Evolutionary conservation across 2,329 filamentous ascomycete genomes (phyloP).

Genomic region (Fusarium xyrophilum): DNA sequence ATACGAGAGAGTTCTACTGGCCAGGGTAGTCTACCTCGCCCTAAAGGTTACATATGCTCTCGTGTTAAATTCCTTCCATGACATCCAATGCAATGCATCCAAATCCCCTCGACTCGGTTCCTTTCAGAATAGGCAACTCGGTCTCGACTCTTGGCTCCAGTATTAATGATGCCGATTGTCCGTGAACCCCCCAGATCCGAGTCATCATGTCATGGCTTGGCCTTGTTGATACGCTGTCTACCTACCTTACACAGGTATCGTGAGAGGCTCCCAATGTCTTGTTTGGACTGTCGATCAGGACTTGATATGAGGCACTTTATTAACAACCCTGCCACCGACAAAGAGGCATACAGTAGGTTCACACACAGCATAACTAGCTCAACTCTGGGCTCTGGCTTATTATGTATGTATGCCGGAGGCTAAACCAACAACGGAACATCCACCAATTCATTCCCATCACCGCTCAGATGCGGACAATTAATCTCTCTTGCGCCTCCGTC

Average conservation of each 20-base stretch:
- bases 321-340: neutral
- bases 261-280: neutral
- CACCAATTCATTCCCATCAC: conserved; percentile 8
- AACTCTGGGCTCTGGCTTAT: neutral
- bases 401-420: conserved; percentile 7
- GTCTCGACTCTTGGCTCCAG: conserved; percentile 8
- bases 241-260: neutral
- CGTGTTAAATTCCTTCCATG: conserved; percentile 15
- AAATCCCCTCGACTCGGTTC: conserved; percentile 5
- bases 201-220: conserved; percentile 1
- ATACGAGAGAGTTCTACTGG: neutral
- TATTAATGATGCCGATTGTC: conserved; percentile 28
- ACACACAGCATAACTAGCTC: neutral
- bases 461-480: conserved; percentile 15
- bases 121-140: conserved; percentile 26
- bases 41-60: conserved; percentile 20
- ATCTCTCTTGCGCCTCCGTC: conserved; percentile 10
- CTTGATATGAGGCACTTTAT: neutral
- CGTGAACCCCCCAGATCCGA: conserved; percentile 32
- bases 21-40: neutral
- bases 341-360: neutral
- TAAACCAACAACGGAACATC: conserved; percentile 4
- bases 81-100: conserved; percentile 9
- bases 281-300: neutral
- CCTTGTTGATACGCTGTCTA: neutral